Base-by-base conservation (phyloP, 805 yeast species). In the Saccharomycopsis vini region DNA sequence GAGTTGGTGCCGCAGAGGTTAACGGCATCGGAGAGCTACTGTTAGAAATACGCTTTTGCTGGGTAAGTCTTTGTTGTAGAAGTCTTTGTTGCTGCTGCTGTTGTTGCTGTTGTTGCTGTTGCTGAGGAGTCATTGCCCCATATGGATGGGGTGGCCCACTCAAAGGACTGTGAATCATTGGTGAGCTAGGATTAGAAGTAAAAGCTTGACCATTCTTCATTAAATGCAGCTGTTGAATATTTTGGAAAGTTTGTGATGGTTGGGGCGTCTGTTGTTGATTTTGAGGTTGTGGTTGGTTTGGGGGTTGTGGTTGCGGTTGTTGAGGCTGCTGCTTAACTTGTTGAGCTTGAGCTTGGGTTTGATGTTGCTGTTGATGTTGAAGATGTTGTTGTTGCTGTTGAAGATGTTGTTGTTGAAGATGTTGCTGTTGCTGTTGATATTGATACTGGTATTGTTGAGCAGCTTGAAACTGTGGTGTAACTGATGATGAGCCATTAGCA, bases 51-150 rank as follows among this genome's bases (percentile, higher is more conserved):
- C n/a, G n/a, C n/a, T n/a, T n/a, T n/a, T n/a, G n/a, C n/a, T n/a
- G n/a, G n/a, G n/a, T n/a, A n/a, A n/a, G n/a, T n/a, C n/a, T n/a
- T n/a, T n/a, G n/a, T n/a, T n/a, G n/a, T n/a, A n/a, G n/a, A n/a
- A n/a, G n/a, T n/a, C n/a, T n/a, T 30, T 30, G 18, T 37, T 52
- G 57, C 13, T 49, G 54, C 41, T 56, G 67, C 39, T 54, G 62
- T 24, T 24, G 56, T 34, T 50, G 52, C 47, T 40, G 54, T 45
- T 55, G 57, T 32, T 12, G 48, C 13, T 31, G 35, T 15, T n/a
- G 19, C 13, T 31, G 35, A 16, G 40, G 43, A 55, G 62, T 43
- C 50, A 54, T 33, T 52, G 50, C 34, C 41, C 50, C 6, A 24
- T 7, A 24, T 24, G 10, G 10, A 7, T 24, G 28, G 10, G 28